A percentile compares a stretch with the other conserved stretches of the same genome.
Conservation (phyloP, 169 alveolate genomes). For the Cryptosporidium parvum region DNA sequence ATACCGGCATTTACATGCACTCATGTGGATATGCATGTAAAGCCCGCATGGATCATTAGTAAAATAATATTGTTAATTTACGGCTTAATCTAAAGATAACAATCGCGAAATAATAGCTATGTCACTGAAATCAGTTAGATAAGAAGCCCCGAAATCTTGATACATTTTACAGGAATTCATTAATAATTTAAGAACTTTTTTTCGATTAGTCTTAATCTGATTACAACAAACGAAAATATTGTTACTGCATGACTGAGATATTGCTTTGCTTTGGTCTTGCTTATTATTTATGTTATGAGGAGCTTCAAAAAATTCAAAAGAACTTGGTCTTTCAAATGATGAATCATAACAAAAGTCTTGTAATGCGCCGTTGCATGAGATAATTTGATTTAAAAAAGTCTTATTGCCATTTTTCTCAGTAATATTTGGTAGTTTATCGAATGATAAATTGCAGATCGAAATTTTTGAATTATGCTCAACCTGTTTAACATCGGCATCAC, state of each 20-base stretch:
- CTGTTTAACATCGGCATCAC: background rate
- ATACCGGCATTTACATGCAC: conserved; percentile 14
- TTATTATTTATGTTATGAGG: background rate
- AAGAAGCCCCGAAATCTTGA: conserved; percentile 21
- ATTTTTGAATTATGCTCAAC: conserved; percentile 2
- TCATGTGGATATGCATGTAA: background rate
- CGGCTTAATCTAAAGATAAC: background rate
- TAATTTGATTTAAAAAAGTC: background rate
- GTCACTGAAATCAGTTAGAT: conserved; percentile 4
- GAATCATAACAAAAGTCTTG: background rate
- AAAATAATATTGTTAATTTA: background rate
- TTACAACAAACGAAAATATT: background rate
- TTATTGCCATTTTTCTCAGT: background rate
- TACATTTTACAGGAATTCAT: background rate
- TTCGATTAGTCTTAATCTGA: background rate
- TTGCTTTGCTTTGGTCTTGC: background rate
- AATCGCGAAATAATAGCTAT: background rate
- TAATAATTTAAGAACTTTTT: background rate
- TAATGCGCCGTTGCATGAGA: background rate
- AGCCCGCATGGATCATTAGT: background rate
- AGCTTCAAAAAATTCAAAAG: conserved; percentile 18
- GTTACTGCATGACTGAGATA: background rate
- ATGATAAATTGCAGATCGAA: conserved; percentile 10
- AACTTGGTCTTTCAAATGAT: conserved; percentile 10
- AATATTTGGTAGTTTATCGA: conserved; percentile 7